These are phyloP conservation scores for Eragrostis nindensis DNA, from an alignment of 176 grass and related monocot species.

Conservation along the genomic window DNA sequence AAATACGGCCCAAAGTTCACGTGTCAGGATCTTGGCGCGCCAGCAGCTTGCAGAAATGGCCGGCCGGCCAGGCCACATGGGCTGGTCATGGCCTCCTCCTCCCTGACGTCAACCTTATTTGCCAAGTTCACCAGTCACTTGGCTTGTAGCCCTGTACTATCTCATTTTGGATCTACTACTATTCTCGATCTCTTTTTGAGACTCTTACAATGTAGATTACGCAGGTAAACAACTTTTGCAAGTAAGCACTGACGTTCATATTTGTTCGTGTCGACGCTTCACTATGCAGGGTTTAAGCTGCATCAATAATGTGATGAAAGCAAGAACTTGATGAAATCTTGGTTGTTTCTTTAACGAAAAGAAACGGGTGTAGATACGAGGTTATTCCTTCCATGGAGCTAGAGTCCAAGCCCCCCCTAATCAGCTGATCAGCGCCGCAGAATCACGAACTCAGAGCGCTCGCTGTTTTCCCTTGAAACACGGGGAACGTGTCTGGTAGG, in stretches of 20 bases:
- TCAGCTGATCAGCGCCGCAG: background rate
- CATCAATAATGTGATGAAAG: background rate
- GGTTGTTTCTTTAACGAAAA: too few species aligned
- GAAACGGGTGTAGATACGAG: background rate
- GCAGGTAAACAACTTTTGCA: too few species aligned
- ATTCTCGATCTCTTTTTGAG: background rate
- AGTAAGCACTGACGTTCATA: too few species aligned
- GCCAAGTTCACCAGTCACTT: background rate
- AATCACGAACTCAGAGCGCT: background rate
- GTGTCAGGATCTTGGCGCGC: slow-evolving; percentile 3
- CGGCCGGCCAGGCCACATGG: slow-evolving; percentile 12
- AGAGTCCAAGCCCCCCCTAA: background rate
- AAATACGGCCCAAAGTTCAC: background rate
- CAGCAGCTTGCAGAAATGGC: background rate
- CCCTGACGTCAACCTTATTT: background rate
- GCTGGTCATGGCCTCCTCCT: background rate
- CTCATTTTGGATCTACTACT: background rate
- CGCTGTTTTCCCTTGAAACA: too few species aligned
- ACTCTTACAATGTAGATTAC: background rate
- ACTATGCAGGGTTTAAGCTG: background rate
- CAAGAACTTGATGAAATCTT: background rate
- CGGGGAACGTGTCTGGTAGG: background rate
- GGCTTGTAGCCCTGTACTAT: background rate
- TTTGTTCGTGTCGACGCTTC: too few species aligned
- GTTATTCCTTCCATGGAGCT: slow-evolving; percentile 2